Conservation (phyloP, 2,329 filamentous ascomycete genomes). For the Coleophoma crateriformis region DNA sequence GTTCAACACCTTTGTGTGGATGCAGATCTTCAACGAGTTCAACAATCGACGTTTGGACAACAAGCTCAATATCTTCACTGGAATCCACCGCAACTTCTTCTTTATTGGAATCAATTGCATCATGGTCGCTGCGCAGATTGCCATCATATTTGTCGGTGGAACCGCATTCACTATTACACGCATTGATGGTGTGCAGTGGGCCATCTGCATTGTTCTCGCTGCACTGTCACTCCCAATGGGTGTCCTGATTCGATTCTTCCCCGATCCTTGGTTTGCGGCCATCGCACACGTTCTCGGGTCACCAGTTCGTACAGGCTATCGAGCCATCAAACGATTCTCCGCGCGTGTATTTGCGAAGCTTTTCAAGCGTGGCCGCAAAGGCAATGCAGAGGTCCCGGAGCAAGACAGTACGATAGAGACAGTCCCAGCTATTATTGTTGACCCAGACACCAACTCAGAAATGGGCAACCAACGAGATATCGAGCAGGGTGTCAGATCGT, state of each 20-base stretch:
- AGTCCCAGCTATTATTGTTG: not conserved
- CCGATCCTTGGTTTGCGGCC: constrained; percentile 43
- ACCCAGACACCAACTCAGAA: not conserved
- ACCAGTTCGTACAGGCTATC: not conserved
- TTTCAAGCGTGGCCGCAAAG: not conserved
- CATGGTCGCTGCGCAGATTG: constrained; percentile 79
- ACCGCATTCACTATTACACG: constrained; percentile 58
- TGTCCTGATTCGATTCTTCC: constrained; percentile 71
- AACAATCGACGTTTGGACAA: constrained; percentile 75
- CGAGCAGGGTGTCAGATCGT: not conserved
- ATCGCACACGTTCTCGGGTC: not conserved
- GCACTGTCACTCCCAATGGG: constrained; percentile 76
- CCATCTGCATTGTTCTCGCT: constrained; percentile 75
- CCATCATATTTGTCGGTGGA: constrained; percentile 83
- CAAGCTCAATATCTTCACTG: constrained; percentile 88
- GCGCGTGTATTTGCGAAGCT: not conserved
- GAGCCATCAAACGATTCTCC: not conserved
- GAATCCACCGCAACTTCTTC: constrained; percentile 75
- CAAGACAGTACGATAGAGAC: not conserved
- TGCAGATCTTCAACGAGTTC: constrained; percentile 68
- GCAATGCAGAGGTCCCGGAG: not conserved
- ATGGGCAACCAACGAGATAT: not conserved
- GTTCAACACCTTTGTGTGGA: constrained; percentile 68
- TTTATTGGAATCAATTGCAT: constrained; percentile 77
- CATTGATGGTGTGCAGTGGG: constrained; percentile 74